Evolutionary conservation across 2,329 filamentous ascomycete species (phyloP).

Genomic region (Botryosphaeria agaves): DNA sequence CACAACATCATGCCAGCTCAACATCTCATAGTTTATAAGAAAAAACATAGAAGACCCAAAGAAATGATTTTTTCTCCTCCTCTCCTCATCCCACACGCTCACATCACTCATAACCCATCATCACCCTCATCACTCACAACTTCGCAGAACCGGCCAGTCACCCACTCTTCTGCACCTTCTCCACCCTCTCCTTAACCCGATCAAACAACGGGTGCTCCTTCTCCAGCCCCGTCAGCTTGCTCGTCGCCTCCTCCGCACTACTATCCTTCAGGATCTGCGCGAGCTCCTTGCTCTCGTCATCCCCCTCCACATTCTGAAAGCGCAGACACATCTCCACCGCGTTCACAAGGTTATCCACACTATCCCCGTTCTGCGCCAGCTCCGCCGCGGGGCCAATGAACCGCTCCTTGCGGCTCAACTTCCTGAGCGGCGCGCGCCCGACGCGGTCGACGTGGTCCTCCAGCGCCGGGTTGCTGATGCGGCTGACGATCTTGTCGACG

Average conservation of each 20-base stretch:
- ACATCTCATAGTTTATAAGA: no score
- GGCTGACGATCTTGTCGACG: constrained; percentile 77
- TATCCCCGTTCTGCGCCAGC: constrained; percentile 64
- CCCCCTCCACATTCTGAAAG: constrained; percentile 86
- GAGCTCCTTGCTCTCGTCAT: constrained; percentile 76
- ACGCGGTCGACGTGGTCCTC: constrained; percentile 92
- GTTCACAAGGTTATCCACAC: constrained; percentile 56
- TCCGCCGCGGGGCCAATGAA: constrained; percentile 86
- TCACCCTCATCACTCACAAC: no score
- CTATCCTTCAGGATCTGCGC: constrained; percentile 69
- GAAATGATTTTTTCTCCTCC: no score
- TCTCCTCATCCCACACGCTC: no score
- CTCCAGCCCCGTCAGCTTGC: constrained; percentile 68
- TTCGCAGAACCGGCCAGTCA: no score
- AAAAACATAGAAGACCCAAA: no score
- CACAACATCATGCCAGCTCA: no score
- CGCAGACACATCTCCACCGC: constrained; percentile 83
- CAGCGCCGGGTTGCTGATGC: constrained; percentile 84
- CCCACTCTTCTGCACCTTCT: constrained; percentile 57
- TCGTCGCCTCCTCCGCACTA: constrained; percentile 55
- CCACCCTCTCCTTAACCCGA: constrained; percentile 59
- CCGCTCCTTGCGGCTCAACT: constrained; percentile 86
- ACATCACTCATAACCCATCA: no score
- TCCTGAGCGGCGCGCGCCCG: constrained; percentile 82
- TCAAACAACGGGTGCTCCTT: constrained; percentile 59